Conservation (phyloP, 768 basidiomycete genomes). For the Neoboletus brunneissimus region DNA sequence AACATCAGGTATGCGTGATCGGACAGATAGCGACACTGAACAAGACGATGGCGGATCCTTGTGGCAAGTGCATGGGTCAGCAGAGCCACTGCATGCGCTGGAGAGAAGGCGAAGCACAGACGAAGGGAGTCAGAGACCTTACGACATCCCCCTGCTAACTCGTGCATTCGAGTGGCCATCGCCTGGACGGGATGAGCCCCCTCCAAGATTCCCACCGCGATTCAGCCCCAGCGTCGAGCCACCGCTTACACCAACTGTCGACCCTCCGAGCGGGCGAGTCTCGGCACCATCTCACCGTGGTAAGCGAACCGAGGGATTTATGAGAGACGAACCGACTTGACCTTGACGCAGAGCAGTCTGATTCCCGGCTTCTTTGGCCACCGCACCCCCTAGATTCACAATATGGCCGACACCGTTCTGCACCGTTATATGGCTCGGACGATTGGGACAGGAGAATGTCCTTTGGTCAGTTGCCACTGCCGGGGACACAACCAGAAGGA, state of each 20-base stretch:
- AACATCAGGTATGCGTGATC: constrained; percentile 22
- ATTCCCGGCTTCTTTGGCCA: constrained; percentile 19
- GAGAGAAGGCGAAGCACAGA: constrained; percentile 20
- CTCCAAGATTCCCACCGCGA: constrained; percentile 10
- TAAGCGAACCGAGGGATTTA: constrained; percentile 10
- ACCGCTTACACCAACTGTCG: constrained; percentile 16
- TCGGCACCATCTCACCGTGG: constrained; percentile 17
- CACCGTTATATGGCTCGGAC: constrained; percentile 23
- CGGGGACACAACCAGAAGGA: constrained; percentile 14
- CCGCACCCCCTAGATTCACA: constrained; percentile 18
- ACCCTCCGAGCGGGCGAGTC: constrained; percentile 4
- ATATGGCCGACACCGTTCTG: constrained; percentile 25
- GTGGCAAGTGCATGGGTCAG: constrained; percentile 17
- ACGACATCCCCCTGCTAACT: constrained; percentile 19
- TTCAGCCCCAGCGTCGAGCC: constrained; percentile 8
- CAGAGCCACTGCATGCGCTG: constrained; percentile 4
- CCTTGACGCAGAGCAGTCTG: constrained; percentile 16
- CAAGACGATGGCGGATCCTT: constrained; percentile 45
- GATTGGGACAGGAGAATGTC: constrained; percentile 25
- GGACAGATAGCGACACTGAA: constrained; percentile 41
- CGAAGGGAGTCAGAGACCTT: constrained; percentile 8
- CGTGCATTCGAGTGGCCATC: constrained; percentile 27
- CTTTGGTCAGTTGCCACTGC: constrained; percentile 17
- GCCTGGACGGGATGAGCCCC: constrained; percentile 16
- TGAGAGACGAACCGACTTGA: constrained; percentile 1